Evolutionary conservation across 345 rosid genomes (phyloP), one percentile per base, ranked within the genome.

Genomic region (Excoecaria cochinchinensis): DNA sequence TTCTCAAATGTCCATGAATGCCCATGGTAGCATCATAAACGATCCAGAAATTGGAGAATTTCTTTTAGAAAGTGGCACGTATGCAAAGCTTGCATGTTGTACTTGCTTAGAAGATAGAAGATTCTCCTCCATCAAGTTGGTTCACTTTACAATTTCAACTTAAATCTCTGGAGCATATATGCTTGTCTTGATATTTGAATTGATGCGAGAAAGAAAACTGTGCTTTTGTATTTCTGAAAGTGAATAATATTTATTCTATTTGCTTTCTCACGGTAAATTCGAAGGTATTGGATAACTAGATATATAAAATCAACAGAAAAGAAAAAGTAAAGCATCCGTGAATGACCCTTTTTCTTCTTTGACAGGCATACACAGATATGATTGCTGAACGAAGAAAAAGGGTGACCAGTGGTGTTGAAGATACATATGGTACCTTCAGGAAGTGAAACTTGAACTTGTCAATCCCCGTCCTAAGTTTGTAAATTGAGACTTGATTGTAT

Each of bases 331-430:
- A 25, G 76, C 36, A 15, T 58, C 31, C 62, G n/a, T 70, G 24
- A 67, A 46, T 46, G 61, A 67, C n/a, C 11, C 5, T 52, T 48
- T 22, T 25, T 48, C 6, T 16, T 58, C 5, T 59, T 71, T 75
- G 36, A 72, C 90, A 95, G 98, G 91, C 82, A 67, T 92, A 90
- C 76, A 4, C 86, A 40, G 89, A 88, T 12, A 91, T 90, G 97
- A 90, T 92, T 67, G 88, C 90, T 4, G 96, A 91, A 76, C 86
- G 96, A 81, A 84, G 98, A 76, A 84, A 83, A 81, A 86, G 80
- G 76, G 91, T 92, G 78, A 84, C 76, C 25, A 92, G 76, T 67
- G 95, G 95, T 46, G 77, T n/a, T 57, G 99, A 95, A 83, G 97
- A 92, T 80, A 92, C 86, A 51, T 92, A 85, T 79, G 99, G 98